Conservation (phyloP, 208 protist species). For the Sergeia podlipaevii region DNA sequence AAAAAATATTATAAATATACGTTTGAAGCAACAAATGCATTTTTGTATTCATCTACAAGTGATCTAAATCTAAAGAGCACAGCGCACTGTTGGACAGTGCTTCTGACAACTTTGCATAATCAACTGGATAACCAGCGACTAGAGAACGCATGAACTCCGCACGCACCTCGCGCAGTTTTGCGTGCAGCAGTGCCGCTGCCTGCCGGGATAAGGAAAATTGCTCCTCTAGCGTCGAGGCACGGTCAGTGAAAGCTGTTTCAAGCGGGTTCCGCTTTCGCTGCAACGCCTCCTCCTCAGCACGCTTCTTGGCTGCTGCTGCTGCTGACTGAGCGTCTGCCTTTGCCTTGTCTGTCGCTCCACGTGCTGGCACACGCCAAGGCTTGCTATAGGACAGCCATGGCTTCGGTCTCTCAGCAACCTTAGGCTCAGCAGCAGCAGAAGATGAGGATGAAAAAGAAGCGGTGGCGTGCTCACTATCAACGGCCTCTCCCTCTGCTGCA, state of each 20-base stretch:
- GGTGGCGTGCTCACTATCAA: not conserved
- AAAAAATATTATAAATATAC: too few relatives aligned
- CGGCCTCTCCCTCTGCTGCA: not conserved
- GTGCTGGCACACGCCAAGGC: constrained; percentile 39
- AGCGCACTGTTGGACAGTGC: constrained; percentile 11
- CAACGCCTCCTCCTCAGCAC: constrained; percentile 12
- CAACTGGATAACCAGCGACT: constrained; percentile 1
- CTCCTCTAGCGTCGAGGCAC: constrained; percentile 12
- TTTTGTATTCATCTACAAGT: too few relatives aligned
- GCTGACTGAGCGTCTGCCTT: constrained; percentile 29
- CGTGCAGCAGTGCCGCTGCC: constrained; percentile 9
- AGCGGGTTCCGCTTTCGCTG: constrained; percentile 18
- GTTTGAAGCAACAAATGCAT: too few relatives aligned
- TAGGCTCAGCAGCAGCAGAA: not conserved
- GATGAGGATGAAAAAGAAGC: too few relatives aligned
- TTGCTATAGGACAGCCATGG: constrained; percentile 67
- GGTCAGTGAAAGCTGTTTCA: constrained; percentile 16
- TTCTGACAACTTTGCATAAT: constrained; percentile 11
- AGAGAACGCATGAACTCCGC: constrained; percentile 11
- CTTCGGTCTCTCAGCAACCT: constrained; percentile 12
- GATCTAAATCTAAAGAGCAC: too few relatives aligned
- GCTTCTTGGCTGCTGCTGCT: constrained; percentile 15
- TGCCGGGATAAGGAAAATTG: constrained; percentile 17
- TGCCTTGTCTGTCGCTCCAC: constrained; percentile 20
- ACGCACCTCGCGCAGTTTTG: constrained; percentile 19